Base-by-base conservation (phyloP, 768 basidiomycete species). In the Termitomyces sp. region DNA sequence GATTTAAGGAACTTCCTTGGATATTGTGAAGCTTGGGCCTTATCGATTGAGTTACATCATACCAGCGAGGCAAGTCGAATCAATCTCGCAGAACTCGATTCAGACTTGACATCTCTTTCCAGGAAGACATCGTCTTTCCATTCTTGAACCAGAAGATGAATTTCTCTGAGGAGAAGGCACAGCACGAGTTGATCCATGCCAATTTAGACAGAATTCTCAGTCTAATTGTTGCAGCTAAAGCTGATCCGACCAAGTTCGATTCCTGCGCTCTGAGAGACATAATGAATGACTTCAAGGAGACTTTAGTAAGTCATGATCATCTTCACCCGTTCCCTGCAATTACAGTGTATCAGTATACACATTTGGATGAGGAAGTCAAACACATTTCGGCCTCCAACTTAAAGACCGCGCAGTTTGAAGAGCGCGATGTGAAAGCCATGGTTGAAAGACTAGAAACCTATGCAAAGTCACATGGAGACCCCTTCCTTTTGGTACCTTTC, bases 1-100 rank as follows among this genome's bases (percentile, higher is more conserved):
- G 77, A 77, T 60, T 68, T 78, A 25, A 53, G 62, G 37, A 79
- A 79, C 65, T 79, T 79, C 59, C 65, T 80, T 9, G 76, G 76
- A 0, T 77, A 79, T 52, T 74, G 74, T 59, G 68, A 73, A 56
- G 74, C 76, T 4, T 79, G 77, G 76, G 73, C 68, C 2, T 57
- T 65, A 38, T 66, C 71, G 12, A 72, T 80, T 31, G 71, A 68
- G 20, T 65, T 67, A 5, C 77, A 79, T 61, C 77, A 79, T 60
- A 65, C 72, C 29, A 70, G 68, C 34, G 77, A 79, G 66, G 75
- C 65, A 64, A 60, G 52, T 15, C 5, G n/a, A 9, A 8, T n/a
- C 14, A 12, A 8, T 29, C 11, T 37, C 32, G 1, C 1, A 4
- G 4, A 5, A 55, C 32, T 8, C 4, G 38, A 3, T 12, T 40